A percentile compares a stretch with the other conserved stretches of the same genome.
These are phyloP conservation scores for Talaromyces islandicus DNA, from an alignment of 2,329 filamentous ascomycete species.

Conservation along the genomic window DNA sequence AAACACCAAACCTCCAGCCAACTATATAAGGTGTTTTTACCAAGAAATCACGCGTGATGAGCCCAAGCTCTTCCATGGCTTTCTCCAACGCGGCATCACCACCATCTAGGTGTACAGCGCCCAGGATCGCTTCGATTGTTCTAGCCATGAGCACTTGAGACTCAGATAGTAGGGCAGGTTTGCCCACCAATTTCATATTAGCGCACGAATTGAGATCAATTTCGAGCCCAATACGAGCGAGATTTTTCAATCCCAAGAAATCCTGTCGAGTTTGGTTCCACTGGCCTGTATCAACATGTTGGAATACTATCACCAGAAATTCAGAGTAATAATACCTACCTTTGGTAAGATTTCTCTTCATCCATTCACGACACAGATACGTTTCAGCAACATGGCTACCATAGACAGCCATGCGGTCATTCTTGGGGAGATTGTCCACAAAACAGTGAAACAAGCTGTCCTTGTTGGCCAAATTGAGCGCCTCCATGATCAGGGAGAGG, in stretches of 20 bases:
- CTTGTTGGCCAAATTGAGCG: neutral
- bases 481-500: neutral
- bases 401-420: slow-evolving; percentile 5
- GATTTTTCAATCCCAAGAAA: neutral
- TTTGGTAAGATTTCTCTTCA: neutral
- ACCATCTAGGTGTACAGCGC: slow-evolving; percentile 3
- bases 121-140: slow-evolving; percentile 3
- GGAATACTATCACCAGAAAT: neutral
- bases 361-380: neutral
- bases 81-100: neutral
- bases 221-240: neutral
- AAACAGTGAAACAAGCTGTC: neutral
- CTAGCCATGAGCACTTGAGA: slow-evolving; percentile 4
- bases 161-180: neutral
- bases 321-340: neutral
- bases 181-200: neutral
- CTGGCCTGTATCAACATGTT: neutral
- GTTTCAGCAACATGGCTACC: neutral
- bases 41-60: neutral
- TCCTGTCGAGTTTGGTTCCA: neutral
- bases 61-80: slow-evolving; percentile 2
- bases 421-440: neutral
- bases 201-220: neutral
- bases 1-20: neutral
- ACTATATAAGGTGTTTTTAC: no score